A percentile compares a stretch with the other conserved stretches of the same genome.
Evolutionary conservation across 164 flowering plant species (phyloP).

Genomic region (Piper longum): DNA sequence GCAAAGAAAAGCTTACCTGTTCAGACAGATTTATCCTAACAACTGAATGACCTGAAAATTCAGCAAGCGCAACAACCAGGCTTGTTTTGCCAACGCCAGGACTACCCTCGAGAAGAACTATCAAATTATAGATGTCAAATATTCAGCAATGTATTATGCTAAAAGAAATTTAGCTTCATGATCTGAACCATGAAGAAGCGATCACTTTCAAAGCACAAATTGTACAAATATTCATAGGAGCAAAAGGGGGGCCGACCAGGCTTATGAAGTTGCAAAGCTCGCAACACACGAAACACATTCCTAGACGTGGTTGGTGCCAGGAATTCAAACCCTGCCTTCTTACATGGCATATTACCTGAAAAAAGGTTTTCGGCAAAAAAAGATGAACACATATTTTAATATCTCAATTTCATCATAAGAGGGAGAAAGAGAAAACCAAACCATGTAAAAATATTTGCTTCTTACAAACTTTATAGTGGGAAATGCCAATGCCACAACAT

Average conservation of each 20-base stretch:
- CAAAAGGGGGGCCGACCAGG: constrained; percentile 38
- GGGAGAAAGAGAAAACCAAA: no score
- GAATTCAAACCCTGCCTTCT: constrained; percentile 49
- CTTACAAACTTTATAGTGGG: no score
- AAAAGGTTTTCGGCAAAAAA: neutral
- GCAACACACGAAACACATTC: constrained; percentile 70
- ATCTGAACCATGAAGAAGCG: neutral
- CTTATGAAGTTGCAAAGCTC: constrained; percentile 89
- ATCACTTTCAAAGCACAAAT: neutral
- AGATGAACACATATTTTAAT: neutral
- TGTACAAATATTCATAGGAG: no score
- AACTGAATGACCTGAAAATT: constrained; percentile 77
- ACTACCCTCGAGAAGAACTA: constrained; percentile 93
- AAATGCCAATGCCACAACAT: no score
- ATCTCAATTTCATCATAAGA: no score
- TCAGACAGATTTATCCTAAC: constrained; percentile 94
- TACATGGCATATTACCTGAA: constrained; percentile 29
- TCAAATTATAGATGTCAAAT: neutral
- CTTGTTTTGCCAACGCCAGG: constrained; percentile 99
- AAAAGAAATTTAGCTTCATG: neutral
- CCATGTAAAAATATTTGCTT: no score
- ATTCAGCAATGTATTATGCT: neutral
- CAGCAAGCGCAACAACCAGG: constrained; percentile 69
- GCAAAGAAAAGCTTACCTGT: constrained; percentile 34
- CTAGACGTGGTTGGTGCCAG: constrained; percentile 81